Evolutionary conservation across 768 basidiomycete genomes (phyloP), one percentile per base, ranked within the genome.

Genomic region (Leccinum imitatum): DNA sequence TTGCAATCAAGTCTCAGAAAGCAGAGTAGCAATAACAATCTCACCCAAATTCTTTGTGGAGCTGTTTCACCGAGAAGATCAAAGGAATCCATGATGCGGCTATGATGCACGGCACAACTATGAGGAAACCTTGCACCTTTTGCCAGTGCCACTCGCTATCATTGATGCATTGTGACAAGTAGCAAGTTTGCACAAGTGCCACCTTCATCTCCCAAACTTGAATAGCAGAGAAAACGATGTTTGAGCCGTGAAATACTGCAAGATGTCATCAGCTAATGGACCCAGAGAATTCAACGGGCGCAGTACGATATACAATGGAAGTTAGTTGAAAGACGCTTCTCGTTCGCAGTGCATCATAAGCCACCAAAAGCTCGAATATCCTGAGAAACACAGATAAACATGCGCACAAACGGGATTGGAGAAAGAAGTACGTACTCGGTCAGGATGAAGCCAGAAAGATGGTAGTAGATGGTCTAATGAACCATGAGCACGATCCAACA

Each of bases 11-110:
- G 17, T 19, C 14, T 56, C 23, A 11, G 4, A 13, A 9, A 51
- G 35, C 13, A 19, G 6, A 8, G 35, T n/a, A 59, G 9, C 37
- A 50, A 57, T 23, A 41, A 41, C 6, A 9, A 58, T 7, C 86
- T 56, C 71, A 92, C 91, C 92, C 92, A 69, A 94, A 94, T 74
- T 94, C 92, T 50, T 75, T 79, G 65, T 87, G 93, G 6, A 94
- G 81, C 65, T 85, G 75, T 65, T 82, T 85, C 62, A 89, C 80
- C 77, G 82, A 89, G 75, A 84, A 91, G 21, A 87, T 69, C 75
- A 93, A 75, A 30, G 82, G 65, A n/a, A 90, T 53, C 86, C 87
- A 91, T 0, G 90, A 82, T 10, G 75, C 80, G 15, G 75, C 85
- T 52, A 93, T 86, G 53, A 91, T 69, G 63, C 82, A 84, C 6